These are phyloP conservation scores for Metschnikowia chrysomelidarum DNA, from an alignment of 805 yeast species.

Conservation along the genomic window DNA sequence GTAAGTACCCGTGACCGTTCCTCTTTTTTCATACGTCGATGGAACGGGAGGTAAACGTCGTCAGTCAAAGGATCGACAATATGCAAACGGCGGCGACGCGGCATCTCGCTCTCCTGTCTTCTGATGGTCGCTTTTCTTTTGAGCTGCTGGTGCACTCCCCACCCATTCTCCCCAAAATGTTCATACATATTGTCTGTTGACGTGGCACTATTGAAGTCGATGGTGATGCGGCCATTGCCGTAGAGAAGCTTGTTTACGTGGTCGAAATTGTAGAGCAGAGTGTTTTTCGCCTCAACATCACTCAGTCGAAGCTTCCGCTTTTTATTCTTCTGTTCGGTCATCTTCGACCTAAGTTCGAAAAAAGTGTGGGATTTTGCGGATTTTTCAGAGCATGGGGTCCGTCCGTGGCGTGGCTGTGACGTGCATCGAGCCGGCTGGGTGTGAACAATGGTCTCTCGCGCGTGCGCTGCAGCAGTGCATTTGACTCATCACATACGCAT, in stretches of 20 bases:
- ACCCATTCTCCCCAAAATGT: slow-evolving; percentile 14
- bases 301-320: slow-evolving; percentile 32
- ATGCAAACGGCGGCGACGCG: slow-evolving; percentile 20
- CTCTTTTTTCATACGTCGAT: slow-evolving; percentile 59
- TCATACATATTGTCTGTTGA: slow-evolving; percentile 13
- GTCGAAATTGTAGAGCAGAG: slow-evolving; percentile 35
- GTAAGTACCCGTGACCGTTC: slow-evolving; percentile 58
- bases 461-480: too few relatives aligned
- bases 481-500: too few relatives aligned
- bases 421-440: too few relatives aligned
- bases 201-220: slow-evolving; percentile 11
- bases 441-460: too few relatives aligned
- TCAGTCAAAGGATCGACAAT: slow-evolving; percentile 46
- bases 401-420: too few relatives aligned
- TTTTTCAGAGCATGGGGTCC: too few relatives aligned
- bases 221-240: slow-evolving; percentile 21
- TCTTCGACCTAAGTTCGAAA: too few relatives aligned
- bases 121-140: neutral
- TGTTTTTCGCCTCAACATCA: slow-evolving; percentile 11
- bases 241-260: slow-evolving; percentile 26
- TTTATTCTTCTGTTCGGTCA: slow-evolving; percentile 11
- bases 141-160: neutral
- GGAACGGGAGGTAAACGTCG: slow-evolving; percentile 43
- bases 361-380: too few relatives aligned
- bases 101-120: slow-evolving; percentile 9